Base-by-base conservation (phyloP, 106 monocot species). In the Allium fistulosum region DNA sequence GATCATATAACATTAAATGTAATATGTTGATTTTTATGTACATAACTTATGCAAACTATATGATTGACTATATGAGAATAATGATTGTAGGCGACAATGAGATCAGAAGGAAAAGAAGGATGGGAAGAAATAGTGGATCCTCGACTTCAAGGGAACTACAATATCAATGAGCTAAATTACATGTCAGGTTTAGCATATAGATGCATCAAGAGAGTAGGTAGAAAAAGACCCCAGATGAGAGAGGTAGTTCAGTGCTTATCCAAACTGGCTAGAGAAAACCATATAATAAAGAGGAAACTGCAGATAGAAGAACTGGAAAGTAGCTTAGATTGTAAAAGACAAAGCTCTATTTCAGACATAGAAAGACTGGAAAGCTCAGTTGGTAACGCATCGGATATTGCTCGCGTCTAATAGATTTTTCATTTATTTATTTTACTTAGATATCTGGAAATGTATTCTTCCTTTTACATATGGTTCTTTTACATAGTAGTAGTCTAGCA, bases 41-140 rank as follows among this genome's bases (percentile, higher is more conserved):
- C 52, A 53, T 53, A 53, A 9, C 9, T 10, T 53, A 53, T 53
- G 13, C 52, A 53, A 53, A 53, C 13, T 9, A 10, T 53, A 53
- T 53, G 9, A 9, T 64, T 48, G 17, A 64, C n/a, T 4, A 13
- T 49, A 48, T 46, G 2, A 15, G 62, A 46, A 14, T 69, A 56
- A 8, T 8, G 28, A 65, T 17, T 22, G 17, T 57, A 96, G 96
- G 96, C 88, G 4, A 85, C 86, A 52, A 88, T 96, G 66, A 96
- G 84, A 52, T 59, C 79, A 5, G 88, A 92, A 14, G 91, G 80
- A 17, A 75, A 59, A 64, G 27, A 37, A 18, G 91, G 88, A 7
- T 96, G 96, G 96, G 96, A 96, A 62, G 96, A 96, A 69, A 80
- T 96, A 15, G 78, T 76, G 11, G 96, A 96, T 56, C 58, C 85